Conservation (phyloP, 1,139 yeast genomes). For the Hansenula anomala region DNA sequence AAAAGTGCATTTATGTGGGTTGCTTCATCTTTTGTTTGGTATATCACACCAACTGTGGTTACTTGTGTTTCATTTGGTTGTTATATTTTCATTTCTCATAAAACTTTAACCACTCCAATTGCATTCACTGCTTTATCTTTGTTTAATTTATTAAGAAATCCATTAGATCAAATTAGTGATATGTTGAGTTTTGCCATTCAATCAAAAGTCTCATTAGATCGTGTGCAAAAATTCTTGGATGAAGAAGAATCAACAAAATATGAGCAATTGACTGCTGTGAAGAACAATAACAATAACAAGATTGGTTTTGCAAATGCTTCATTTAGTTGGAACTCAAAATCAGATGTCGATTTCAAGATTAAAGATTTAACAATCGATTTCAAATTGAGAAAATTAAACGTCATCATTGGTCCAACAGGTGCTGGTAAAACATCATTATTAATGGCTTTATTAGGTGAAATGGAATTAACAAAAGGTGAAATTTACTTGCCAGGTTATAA, state of each 20-base stretch:
- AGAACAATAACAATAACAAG: constrained; percentile 43
- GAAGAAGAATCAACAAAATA: constrained; percentile 83
- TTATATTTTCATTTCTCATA: constrained; percentile 66
- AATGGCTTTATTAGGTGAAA: constrained; percentile 90
- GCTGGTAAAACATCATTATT: constrained; percentile 89
- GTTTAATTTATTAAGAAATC: constrained; percentile 77
- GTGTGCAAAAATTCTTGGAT: constrained; percentile 73
- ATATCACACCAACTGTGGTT: constrained; percentile 74
- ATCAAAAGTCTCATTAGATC: constrained; percentile 83
- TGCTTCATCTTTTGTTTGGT: constrained; percentile 64
- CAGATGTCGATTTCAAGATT: constrained; percentile 61
- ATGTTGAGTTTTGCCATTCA: constrained; percentile 83
- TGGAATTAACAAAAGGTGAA: constrained; percentile 69
- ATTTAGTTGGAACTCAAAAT: constrained; percentile 66
- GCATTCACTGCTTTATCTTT: constrained; percentile 90
- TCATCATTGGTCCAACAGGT: constrained; percentile 91
- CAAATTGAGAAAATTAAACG: constrained; percentile 70
- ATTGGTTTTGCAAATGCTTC: constrained; percentile 84
- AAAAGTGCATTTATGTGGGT: constrained; percentile 68
- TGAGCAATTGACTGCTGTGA: constrained; percentile 56
- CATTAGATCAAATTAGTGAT: constrained; percentile 84
- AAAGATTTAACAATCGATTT: constrained; percentile 69
- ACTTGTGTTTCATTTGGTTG: constrained; percentile 77
- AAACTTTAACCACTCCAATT: constrained; percentile 79
- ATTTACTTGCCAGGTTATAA: constrained; percentile 75